Percentiles rank a stretch among this genome's conserved stretches.
These are phyloP conservation scores for Oemleria cerasiformis DNA, from an alignment of 306 rosid genomes.

Conservation along the genomic window DNA sequence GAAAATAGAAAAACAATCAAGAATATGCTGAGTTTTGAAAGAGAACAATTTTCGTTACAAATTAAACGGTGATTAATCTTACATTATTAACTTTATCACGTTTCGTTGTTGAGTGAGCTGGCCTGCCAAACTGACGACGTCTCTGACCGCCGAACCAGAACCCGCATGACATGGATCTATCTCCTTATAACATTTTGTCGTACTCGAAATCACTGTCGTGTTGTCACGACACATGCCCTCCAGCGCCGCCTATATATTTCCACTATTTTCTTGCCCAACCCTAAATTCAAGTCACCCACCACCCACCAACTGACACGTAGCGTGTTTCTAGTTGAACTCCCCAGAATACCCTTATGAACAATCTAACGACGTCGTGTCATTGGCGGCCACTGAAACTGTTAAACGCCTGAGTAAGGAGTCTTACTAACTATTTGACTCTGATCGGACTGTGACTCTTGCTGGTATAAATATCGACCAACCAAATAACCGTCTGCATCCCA, in stretches of 20 bases:
- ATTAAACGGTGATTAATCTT: too few species aligned
- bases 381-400: not conserved
- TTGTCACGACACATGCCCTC: not conserved
- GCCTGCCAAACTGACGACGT: not conserved
- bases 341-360: not conserved
- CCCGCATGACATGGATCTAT: conserved; percentile 11
- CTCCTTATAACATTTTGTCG: not conserved
- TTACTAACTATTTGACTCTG: not conserved
- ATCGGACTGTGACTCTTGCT: too few species aligned
- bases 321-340: not conserved
- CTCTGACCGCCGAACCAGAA: not conserved
- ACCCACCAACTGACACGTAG: not conserved
- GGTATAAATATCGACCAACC: not conserved
- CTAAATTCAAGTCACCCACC: not conserved
- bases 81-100: not conserved
- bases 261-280: too few species aligned
- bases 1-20: not conserved
- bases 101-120: not conserved
- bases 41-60: not conserved
- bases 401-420: not conserved
- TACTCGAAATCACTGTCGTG: not conserved
- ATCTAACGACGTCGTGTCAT: not conserved
- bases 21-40: not conserved
- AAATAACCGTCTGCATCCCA: not conserved
- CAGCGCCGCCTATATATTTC: not conserved